Evolutionary conservation across 164 flowering plant species (phyloP).

Genomic region (Magnolia sinica): DNA sequence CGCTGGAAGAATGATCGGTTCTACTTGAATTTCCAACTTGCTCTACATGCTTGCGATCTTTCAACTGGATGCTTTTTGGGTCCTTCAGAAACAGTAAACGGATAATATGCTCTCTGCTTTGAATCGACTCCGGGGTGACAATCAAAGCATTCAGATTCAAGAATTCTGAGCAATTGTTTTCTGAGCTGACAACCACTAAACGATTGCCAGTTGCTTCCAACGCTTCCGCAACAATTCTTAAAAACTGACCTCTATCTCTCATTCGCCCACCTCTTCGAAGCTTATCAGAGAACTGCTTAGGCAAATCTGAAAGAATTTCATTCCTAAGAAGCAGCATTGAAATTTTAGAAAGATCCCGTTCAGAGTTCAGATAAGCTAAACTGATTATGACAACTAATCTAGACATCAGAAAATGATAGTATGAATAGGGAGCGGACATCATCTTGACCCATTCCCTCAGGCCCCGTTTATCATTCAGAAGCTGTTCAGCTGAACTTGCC

Average conservation of each 20-base stretch:
- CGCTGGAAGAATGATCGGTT: background rate
- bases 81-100: conserved; percentile 37
- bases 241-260: conserved; percentile 1
- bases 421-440: background rate
- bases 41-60: background rate
- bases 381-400: conserved; percentile 40
- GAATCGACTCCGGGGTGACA: conserved; percentile 27
- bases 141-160: conserved; percentile 24
- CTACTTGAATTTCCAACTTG: background rate
- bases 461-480: conserved; percentile 20
- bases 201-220: conserved; percentile 48
- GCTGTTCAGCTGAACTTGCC: conserved; percentile 1
- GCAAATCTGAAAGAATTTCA: conserved; percentile 31
- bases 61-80: conserved; percentile 2
- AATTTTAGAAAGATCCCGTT: conserved; percentile 18
- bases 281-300: conserved; percentile 28
- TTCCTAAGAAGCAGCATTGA: conserved; percentile 13
- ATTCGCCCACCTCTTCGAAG: conserved; percentile 7
- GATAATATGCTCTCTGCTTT: conserved; percentile 36
- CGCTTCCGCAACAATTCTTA: conserved; percentile 38
- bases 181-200: conserved; percentile 38
- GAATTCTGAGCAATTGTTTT: conserved; percentile 5
- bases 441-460: conserved; percentile 42
- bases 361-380: conserved; percentile 38
- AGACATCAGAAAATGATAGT: conserved; percentile 35